These are phyloP conservation scores for Daldinia grandis DNA, from an alignment of 495 filamentous ascomycete species.

Conservation along the genomic window DNA sequence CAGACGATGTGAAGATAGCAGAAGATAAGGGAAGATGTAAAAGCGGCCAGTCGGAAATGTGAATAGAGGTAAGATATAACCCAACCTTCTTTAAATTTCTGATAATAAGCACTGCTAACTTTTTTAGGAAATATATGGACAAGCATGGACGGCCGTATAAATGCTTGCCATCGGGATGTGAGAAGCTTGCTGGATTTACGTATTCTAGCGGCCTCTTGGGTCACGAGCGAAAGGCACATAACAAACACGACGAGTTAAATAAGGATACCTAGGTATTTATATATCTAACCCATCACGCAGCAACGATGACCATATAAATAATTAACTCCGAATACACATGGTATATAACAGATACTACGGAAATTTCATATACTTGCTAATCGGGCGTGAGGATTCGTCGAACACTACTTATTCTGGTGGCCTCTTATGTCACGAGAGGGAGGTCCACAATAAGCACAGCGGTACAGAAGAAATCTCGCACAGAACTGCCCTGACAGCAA, in stretches of 20 bases:
- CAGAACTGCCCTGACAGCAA: not conserved
- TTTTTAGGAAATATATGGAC: constrained; percentile 89
- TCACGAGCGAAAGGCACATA: constrained; percentile 91
- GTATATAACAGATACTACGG: too few species aligned
- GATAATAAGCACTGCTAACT: constrained; percentile 10
- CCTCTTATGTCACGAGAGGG: too few species aligned
- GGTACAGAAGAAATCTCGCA: not conserved
- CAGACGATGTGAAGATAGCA: constrained; percentile 51
- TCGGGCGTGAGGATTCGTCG: too few species aligned
- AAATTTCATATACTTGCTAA: too few species aligned
- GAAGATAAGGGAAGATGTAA: constrained; percentile 34
- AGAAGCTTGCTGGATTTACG: constrained; percentile 91
- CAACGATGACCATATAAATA: too few species aligned
- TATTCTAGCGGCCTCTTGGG: constrained; percentile 87
- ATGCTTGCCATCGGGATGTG: constrained; percentile 78
- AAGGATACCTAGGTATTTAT: not conserved
- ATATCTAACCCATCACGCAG: too few species aligned
- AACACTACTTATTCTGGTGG: too few species aligned
- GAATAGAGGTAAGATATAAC: constrained; percentile 82
- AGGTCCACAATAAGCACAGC: too few species aligned
- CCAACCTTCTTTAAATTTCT: not conserved
- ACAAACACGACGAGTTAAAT: constrained; percentile 81
- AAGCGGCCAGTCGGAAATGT: constrained; percentile 78
- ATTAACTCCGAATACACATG: too few species aligned
- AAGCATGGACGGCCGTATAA: constrained; percentile 90